Base-by-base conservation (phyloP, 495 filamentous ascomycete species). In the Daldinia childiae region DNA sequence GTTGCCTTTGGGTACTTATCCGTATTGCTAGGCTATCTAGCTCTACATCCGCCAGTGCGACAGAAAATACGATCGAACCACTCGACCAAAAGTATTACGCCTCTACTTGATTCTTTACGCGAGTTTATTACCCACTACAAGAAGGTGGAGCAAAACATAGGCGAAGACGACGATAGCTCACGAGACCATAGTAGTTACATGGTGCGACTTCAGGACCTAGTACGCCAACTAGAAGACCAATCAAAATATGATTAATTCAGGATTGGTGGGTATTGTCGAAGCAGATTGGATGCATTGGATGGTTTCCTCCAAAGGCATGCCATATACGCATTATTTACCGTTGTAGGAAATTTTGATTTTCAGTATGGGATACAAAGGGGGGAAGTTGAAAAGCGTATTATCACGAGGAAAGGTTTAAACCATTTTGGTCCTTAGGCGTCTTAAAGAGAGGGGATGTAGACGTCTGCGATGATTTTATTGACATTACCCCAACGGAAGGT, bases 1-100 rank as follows among this genome's bases (percentile, higher is more conserved):
- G 93, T 99, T 30, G 91, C 92, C 2, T 89, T 94, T 64, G 96
- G 96, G 29, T 99, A 97, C 74, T 84, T 99, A 45, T 89, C 95
- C 0, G 89, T 98, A 4, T 83, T 98, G 3, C 82, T 99, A 11
- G 90, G 92, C 29, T 92, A 91, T 56, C 83, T 98, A 15, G 93
- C 91, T 75, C 82, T 94, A 19, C 81, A 89, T 57, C 54, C 74
- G 12, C 81, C 83, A 30, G 87, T 88, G 12, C 78, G 86, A 36
- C 75, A 79, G 27, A 77, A 82, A 21, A 82, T 94, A 29, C 32
- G 81, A 71, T 45, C 78, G 6, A 83, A 79, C 29, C 82, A 93
- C 50, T 86, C 87, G 1, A 85, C 88, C 6, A 85, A 85, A 48
- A 90, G 82, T 12, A 79, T 97, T 3, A 77, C 83, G 14, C 79